These are phyloP conservation scores for Penicillium digitatum DNA, from an alignment of 2,329 filamentous ascomycete species.

Conservation along the genomic window DNA sequence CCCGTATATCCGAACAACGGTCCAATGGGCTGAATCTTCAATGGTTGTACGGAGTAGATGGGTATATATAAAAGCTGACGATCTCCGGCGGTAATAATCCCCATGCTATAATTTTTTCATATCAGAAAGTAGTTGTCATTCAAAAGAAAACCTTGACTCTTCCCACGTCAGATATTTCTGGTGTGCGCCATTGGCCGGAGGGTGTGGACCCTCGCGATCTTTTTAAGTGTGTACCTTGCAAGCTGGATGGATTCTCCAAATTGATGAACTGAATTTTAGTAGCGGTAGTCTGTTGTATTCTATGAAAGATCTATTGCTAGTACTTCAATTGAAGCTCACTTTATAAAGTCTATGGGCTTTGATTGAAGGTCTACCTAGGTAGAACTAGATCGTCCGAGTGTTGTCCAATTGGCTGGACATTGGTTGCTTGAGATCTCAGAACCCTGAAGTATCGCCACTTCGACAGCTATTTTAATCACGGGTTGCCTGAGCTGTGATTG, in stretches of 20 bases:
- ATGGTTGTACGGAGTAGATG: not conserved
- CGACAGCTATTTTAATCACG: conserved; percentile 1
- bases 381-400: not conserved
- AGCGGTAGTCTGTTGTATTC: not conserved
- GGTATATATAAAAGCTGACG: not conserved
- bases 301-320: not conserved
- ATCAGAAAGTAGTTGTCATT: conserved; percentile 3
- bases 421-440: not conserved
- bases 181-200: conserved; percentile 13
- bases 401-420: conserved; percentile 14
- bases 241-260: conserved; percentile 1
- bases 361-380: not conserved
- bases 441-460: conserved; percentile 8
- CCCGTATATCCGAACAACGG: conserved; percentile 9
- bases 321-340: not conserved
- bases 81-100: not conserved
- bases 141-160: not conserved
- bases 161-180: conserved; percentile 8
- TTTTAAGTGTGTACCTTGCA: not conserved
- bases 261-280: not conserved
- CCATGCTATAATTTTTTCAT: not conserved
- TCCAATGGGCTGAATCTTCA: not conserved
- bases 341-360: not conserved
- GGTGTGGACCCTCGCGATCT: conserved; percentile 23
- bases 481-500: not conserved